phyloP scores from a whole-genome alignment of 2,329 filamentous ascomycete genomes.

The Hypoxylon sp. region DNA sequence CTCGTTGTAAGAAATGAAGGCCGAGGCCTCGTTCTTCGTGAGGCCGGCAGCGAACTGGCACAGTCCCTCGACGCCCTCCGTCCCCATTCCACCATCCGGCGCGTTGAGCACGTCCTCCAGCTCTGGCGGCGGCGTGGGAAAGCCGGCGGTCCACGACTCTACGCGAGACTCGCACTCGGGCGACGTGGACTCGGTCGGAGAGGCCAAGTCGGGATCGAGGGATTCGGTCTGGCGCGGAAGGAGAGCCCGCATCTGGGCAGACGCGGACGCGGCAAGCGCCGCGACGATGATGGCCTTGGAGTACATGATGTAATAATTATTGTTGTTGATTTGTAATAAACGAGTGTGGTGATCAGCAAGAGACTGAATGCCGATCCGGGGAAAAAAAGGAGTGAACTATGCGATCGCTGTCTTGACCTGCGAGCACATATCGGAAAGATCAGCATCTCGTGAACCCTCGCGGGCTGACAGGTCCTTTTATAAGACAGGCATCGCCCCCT shows the following conservation, averaged over 20 bases:
- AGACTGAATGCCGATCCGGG: slow-evolving; percentile 7
- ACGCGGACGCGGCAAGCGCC: slow-evolving; percentile 27
- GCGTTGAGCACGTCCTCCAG: slow-evolving; percentile 8
- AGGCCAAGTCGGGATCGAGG: background rate
- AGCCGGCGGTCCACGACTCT: slow-evolving; percentile 13
- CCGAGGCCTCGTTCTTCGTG: slow-evolving; percentile 5
- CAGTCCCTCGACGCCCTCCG: background rate
- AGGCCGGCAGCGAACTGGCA: slow-evolving; percentile 19
- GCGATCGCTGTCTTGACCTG: slow-evolving; percentile 26
- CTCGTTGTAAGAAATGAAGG: slow-evolving; percentile 28
- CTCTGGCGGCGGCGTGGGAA: slow-evolving; percentile 28
- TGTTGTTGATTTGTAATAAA: slow-evolving; percentile 20
- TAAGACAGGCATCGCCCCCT: slow-evolving; percentile 25
- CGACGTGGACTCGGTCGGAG: slow-evolving; percentile 9
- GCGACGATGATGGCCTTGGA: slow-evolving; percentile 28
- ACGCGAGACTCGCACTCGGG: slow-evolving; percentile 32
- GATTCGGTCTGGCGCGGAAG: slow-evolving; percentile 23
- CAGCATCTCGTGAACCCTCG: slow-evolving; percentile 16
- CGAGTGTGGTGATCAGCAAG: slow-evolving; percentile 25
- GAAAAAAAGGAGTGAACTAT: background rate
- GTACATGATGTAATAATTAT: slow-evolving; percentile 29
- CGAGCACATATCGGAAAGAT: slow-evolving; percentile 10
- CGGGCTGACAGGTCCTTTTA: slow-evolving; percentile 29
- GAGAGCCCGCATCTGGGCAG: slow-evolving; percentile 20
- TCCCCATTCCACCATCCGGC: background rate